phyloP scores from a whole-genome alignment of 1,139 yeast species.

The Hansenula sp. region DNA sequence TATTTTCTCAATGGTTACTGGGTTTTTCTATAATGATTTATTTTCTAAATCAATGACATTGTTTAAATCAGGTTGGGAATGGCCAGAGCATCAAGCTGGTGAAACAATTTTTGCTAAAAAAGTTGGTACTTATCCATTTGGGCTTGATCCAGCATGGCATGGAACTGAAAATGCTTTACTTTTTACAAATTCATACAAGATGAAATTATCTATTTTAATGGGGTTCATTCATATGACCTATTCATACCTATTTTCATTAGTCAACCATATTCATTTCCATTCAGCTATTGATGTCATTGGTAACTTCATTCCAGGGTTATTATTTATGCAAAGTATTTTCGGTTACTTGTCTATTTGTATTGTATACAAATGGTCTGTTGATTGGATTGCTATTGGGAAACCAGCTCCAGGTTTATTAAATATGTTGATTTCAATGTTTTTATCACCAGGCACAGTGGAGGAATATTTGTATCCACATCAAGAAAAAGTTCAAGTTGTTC shows the following conservation, averaged over 20 bases:
- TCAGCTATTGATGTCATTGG: constrained; percentile 85
- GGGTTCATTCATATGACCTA: constrained; percentile 95
- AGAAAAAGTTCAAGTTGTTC: constrained; percentile 65
- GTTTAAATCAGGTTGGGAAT: constrained; percentile 86
- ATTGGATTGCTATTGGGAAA: constrained; percentile 73
- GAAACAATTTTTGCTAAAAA: constrained; percentile 60
- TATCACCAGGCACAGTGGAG: constrained; percentile 86
- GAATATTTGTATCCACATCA: constrained; percentile 85
- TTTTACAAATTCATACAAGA: constrained; percentile 91
- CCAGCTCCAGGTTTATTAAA: constrained; percentile 92
- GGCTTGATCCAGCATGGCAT: constrained; percentile 95
- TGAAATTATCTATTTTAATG: constrained; percentile 92
- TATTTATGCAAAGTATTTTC: constrained; percentile 94
- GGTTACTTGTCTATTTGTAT: constrained; percentile 85
- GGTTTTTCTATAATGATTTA: constrained; percentile 86
- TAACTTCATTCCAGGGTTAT: constrained; percentile 87
- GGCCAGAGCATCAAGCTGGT: constrained; percentile 68
- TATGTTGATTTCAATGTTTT: constrained; percentile 94
- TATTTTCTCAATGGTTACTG: constrained; percentile 86
- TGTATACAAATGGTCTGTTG: constrained; percentile 90
- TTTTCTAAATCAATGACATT: constrained; percentile 87
- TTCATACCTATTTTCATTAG: constrained; percentile 79
- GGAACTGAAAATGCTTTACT: constrained; percentile 89
- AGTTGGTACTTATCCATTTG: constrained; percentile 72
- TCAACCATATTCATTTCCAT: constrained; percentile 68